A percentile compares a stretch with the other conserved stretches of the same genome.
Conservation (phyloP, 208 protist genomes). For the Crithidia brevicula region DNA sequence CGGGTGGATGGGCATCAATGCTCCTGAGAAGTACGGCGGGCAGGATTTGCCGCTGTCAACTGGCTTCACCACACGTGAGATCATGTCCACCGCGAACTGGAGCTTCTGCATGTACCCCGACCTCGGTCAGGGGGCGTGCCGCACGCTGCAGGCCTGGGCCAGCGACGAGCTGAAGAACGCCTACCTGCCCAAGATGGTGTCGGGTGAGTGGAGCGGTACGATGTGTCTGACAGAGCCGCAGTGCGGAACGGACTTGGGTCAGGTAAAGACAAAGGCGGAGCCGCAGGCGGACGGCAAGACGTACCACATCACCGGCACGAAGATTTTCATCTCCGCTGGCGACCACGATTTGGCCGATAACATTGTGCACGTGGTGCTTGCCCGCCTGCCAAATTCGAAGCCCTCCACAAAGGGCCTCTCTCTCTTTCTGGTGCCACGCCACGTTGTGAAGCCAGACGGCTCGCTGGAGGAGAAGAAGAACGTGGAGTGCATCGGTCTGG, state of each 20-base stretch:
- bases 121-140: conserved; percentile 66
- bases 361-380: conserved; percentile 88
- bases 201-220: conserved; percentile 81
- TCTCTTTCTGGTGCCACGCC: conserved; percentile 91
- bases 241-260: conserved; percentile 83
- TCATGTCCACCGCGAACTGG: conserved; percentile 85
- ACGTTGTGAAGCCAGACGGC: conserved; percentile 72
- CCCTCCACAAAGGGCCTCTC: conserved; percentile 86
- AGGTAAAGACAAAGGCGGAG: conserved; percentile 86
- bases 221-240: conserved; percentile 94
- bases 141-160: conserved; percentile 67
- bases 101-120: conserved; percentile 87
- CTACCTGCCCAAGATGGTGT: conserved; percentile 79
- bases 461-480: conserved; percentile 64
- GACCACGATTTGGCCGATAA: conserved; percentile 91
- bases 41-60: conserved; percentile 79
- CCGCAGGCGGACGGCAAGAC: conserved; percentile 59
- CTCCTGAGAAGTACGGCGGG: conserved; percentile 82
- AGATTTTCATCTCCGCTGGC: conserved; percentile 93
- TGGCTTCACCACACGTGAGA: conserved; percentile 66
- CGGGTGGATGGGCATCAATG: conserved; percentile 78
- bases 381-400: conserved; percentile 64
- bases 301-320: conserved; percentile 88
- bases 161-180: conserved; percentile 80
- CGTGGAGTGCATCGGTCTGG: conserved; percentile 65